Conservation (phyloP, 2,329 filamentous ascomycete species). For the Alternaria tenuissima region DNA sequence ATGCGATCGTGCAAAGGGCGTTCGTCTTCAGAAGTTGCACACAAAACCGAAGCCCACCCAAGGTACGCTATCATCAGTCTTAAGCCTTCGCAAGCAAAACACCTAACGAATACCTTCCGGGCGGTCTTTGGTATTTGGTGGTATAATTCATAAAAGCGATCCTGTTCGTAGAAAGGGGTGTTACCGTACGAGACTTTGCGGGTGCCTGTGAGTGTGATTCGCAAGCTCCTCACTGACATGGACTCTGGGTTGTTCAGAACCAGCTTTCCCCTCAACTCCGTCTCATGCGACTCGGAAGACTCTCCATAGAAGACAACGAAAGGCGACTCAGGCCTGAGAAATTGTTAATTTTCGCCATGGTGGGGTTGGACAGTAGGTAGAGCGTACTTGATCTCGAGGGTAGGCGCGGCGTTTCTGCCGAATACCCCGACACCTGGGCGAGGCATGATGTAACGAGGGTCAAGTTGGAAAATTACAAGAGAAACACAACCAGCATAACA, state of each 20-base stretch:
- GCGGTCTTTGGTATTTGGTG: background rate
- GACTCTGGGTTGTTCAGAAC: conserved; percentile 57
- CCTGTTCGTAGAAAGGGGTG: conserved; percentile 5
- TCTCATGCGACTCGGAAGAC: conserved; percentile 55
- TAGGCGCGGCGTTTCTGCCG: conserved; percentile 44
- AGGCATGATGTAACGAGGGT: conserved; percentile 40
- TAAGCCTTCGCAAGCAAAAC: background rate
- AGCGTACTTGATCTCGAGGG: conserved; percentile 56
- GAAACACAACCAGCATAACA: conserved; percentile 18
- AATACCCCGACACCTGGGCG: conserved; percentile 45
- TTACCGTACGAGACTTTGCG: conserved; percentile 56
- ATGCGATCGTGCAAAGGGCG: background rate
- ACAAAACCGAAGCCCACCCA: background rate
- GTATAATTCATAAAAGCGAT: background rate
- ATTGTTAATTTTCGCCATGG: conserved; percentile 6
- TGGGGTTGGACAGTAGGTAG: conserved; percentile 8
- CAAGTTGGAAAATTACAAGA: conserved; percentile 8
- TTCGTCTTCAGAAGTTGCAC: background rate
- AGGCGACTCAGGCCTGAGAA: conserved; percentile 53
- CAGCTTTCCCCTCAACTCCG: conserved; percentile 58
- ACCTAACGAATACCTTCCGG: background rate
- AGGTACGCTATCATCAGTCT: background rate
- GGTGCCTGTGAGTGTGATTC: conserved; percentile 57
- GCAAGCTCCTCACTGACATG: conserved; percentile 58
- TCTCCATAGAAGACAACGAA: conserved; percentile 61